These are phyloP conservation scores for Simplicillium sp. DNA, from an alignment of 2,329 filamentous ascomycete species.

Conservation along the genomic window DNA sequence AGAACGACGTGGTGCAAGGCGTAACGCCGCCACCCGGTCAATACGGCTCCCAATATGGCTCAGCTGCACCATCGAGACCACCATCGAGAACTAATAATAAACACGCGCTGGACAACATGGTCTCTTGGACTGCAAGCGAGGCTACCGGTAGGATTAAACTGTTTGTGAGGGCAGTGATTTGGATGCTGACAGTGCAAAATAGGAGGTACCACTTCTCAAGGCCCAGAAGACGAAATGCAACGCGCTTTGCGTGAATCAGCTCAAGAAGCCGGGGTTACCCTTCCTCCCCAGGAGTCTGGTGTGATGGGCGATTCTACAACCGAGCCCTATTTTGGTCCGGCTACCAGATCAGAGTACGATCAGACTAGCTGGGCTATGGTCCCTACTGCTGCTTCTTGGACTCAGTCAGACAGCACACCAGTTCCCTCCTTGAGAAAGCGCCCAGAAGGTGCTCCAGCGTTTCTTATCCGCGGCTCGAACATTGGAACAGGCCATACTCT, in stretches of 20 bases:
- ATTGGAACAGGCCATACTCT: slow-evolving; percentile 30
- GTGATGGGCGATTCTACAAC: not conserved
- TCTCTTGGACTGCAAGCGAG: slow-evolving; percentile 35
- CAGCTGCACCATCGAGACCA: slow-evolving; percentile 47
- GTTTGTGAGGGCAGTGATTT: too few species aligned
- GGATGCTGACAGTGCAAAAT: too few species aligned
- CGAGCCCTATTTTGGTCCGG: slow-evolving; percentile 45
- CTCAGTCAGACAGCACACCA: slow-evolving; percentile 10
- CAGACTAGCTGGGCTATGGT: slow-evolving; percentile 51
- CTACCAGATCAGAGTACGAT: slow-evolving; percentile 46
- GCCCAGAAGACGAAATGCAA: slow-evolving; percentile 43
- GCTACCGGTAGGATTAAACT: slow-evolving; percentile 23
- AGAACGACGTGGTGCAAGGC: slow-evolving; percentile 31
- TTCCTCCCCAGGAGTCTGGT: slow-evolving; percentile 31
- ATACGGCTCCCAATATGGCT: slow-evolving; percentile 29
- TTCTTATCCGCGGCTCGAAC: slow-evolving; percentile 31
- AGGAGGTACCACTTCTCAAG: slow-evolving; percentile 26
- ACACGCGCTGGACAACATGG: slow-evolving; percentile 44
- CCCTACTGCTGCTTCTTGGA: slow-evolving; percentile 21
- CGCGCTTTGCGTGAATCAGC: slow-evolving; percentile 47
- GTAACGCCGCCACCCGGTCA: slow-evolving; percentile 28
- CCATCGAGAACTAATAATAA: slow-evolving; percentile 49
- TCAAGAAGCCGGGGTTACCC: slow-evolving; percentile 36
- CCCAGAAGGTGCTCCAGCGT: slow-evolving; percentile 32
- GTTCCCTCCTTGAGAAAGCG: slow-evolving; percentile 35